Evolutionary conservation across 345 rosid genomes (phyloP).

Genomic region (Eucalyptus shirleyi): DNA sequence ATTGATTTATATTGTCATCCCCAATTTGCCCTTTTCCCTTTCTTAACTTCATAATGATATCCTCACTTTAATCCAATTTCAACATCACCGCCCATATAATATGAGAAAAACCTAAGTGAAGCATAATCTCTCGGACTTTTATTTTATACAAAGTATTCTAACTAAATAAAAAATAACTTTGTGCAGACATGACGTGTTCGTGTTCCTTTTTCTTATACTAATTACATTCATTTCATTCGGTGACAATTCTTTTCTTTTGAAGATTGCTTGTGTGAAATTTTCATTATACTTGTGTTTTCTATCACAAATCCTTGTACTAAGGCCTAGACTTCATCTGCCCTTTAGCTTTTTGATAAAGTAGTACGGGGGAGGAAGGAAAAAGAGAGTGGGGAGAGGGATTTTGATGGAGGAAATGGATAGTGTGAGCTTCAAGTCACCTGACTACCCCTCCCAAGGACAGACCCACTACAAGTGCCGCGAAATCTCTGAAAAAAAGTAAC

Average conservation of each 20-base stretch:
- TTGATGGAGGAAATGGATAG: not conserved
- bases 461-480: not conserved
- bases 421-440: not conserved
- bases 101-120: not conserved
- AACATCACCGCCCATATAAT: not conserved
- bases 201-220: not conserved
- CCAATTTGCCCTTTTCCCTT: not conserved
- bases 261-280: not conserved
- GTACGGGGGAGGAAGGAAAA: not conserved
- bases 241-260: not conserved
- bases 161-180: accelerated
- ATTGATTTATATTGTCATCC: not conserved
- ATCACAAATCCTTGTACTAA: not conserved
- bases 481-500: not conserved
- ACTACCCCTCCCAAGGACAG: not conserved
- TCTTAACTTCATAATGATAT: not conserved
- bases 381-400: not conserved
- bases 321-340: not conserved
- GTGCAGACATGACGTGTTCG: not conserved
- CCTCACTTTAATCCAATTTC: not conserved
- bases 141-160: not conserved
- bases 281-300: not conserved
- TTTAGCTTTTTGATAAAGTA: not conserved
- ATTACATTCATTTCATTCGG: not conserved
- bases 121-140: not conserved